phyloP scores from a whole-genome alignment of 2,329 filamentous ascomycete species.

The Leptosphaerulina australis region DNA sequence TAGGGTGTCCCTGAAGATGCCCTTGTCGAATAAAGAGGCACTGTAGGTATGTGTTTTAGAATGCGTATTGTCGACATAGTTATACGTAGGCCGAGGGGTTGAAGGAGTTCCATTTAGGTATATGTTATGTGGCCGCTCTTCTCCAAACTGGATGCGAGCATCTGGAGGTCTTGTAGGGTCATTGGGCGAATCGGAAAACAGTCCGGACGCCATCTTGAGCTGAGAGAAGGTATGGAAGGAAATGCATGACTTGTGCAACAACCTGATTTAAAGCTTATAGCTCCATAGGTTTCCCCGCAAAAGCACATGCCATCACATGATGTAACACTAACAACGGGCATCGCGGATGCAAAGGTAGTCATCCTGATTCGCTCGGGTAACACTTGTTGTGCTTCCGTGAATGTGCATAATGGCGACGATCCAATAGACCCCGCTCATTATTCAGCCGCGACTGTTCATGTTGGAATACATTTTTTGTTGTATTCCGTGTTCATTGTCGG shows the following conservation, averaged over 20 bases:
- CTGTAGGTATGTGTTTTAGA: constrained; percentile 42
- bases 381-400: constrained; percentile 11
- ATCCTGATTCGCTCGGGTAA: constrained; percentile 14
- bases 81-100: constrained; percentile 19
- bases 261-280: constrained; percentile 12
- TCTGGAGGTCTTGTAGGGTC: constrained; percentile 31
- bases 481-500: background rate
- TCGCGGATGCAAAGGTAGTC: background rate
- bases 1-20: constrained; percentile 60
- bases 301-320: constrained; percentile 21
- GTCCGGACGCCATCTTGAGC: constrained; percentile 15
- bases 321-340: constrained; percentile 18
- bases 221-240: background rate
- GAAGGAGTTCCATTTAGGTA: constrained; percentile 37
- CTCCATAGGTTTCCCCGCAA: constrained; percentile 18
- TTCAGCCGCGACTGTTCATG: constrained; percentile 7
- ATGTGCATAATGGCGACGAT: constrained; percentile 5
- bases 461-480: background rate
- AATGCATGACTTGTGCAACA: background rate
- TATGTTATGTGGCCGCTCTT: constrained; percentile 42
- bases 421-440: constrained; percentile 19
- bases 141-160: constrained; percentile 40
- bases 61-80: constrained; percentile 37
- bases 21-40: constrained; percentile 50
- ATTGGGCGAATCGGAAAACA: constrained; percentile 7